Evolutionary conservation across 495 filamentous ascomycete species (phyloP), one percentile per base, ranked within the genome.

Genomic region (Jackrogersella minutella): DNA sequence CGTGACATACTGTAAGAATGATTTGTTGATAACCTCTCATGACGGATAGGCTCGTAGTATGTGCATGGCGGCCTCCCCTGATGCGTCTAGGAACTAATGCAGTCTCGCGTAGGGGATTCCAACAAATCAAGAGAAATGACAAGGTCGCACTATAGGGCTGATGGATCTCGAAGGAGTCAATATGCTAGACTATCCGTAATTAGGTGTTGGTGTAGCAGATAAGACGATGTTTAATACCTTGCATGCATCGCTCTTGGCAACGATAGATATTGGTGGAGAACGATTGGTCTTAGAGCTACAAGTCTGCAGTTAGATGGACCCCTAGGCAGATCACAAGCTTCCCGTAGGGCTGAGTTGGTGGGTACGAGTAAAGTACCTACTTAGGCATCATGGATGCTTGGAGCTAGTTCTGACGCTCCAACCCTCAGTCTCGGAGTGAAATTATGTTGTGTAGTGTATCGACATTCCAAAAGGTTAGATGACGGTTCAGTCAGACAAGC

Each of bases 341-440:
- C 51, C 65, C 51, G 53, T 74, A 74, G 72, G 72, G 72, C 72
- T 74, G 72, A 74, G 62, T 64, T 59, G 62, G 72, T 74, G 72
- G 66, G 66, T 70, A 68, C 62, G 54, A 62, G 55, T 51, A 68
- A 54, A 58, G 49, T 61, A 69, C 66, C n/a, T 30, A 30, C 26
- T 28, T 46, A 40, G 47, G 22, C 11, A 49, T n/a, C n/a, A n/a
- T n/a, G n/a, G n/a, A n/a, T n/a, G 11, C 21, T 11, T 58, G 46
- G 37, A 37, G 43, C 37, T 22, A 58, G 11, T 37, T 43, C 43
- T 31, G 49, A 30, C 34, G n/a, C 8, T 61, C 31, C 24, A 2
- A 30, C 5, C 11, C 33, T 19, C 21, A 9, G 16, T 57, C 49
- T 54, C 43, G 50, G 33, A n/a, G 52, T 33, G 44, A 44, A 26